Percentiles rank a stretch among this genome's conserved stretches.
Conservation (phyloP, 306 rosid genomes). For the Trifolium dubium region DNA sequence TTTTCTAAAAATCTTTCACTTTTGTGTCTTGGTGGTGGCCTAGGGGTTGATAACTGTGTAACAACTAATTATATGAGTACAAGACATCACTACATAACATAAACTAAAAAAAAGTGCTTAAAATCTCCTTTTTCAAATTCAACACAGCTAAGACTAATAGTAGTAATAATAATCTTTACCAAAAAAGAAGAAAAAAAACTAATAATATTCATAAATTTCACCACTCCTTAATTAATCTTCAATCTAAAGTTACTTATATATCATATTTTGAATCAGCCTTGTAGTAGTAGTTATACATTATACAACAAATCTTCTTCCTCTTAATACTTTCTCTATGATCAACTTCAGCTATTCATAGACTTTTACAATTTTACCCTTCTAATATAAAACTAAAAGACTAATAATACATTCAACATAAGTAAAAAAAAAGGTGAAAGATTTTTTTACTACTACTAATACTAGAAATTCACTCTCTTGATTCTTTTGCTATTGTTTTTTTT, state of each 20-base stretch:
- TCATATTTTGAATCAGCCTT: slow-evolving; percentile 50
- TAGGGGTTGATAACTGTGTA: slow-evolving; percentile 48
- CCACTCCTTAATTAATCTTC: not conserved
- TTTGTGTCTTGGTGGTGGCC: slow-evolving; percentile 45
- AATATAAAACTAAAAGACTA: slow-evolving; percentile 48
- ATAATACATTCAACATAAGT: slow-evolving; percentile 43
- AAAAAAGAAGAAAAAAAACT: not conserved
- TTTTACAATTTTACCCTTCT: slow-evolving; percentile 47
- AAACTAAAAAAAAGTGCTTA: slow-evolving; percentile 12
- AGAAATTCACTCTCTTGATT: slow-evolving; percentile 47
- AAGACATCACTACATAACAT: slow-evolving; percentile 37
- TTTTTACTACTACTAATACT: slow-evolving; percentile 33
- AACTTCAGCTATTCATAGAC: slow-evolving; percentile 66
- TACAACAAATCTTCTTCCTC: slow-evolving; percentile 39
- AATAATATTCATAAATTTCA: slow-evolving; percentile 32
- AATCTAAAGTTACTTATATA: slow-evolving; percentile 35
- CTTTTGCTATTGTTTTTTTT: slow-evolving; percentile 47
- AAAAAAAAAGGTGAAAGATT: slow-evolving; percentile 22
- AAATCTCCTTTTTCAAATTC: slow-evolving; percentile 38
- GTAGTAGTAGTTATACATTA: slow-evolving; percentile 26
- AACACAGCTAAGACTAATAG: slow-evolving; percentile 37
- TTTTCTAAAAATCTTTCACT: slow-evolving; percentile 51
- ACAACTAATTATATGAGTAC: slow-evolving; percentile 47
- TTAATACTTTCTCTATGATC: slow-evolving; percentile 38
- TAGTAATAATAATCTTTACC: slow-evolving; percentile 29